Evolutionary conservation across 306 rosid genomes (phyloP), one percentile per base, ranked within the genome.

Genomic region (Hippophae tibetana): DNA sequence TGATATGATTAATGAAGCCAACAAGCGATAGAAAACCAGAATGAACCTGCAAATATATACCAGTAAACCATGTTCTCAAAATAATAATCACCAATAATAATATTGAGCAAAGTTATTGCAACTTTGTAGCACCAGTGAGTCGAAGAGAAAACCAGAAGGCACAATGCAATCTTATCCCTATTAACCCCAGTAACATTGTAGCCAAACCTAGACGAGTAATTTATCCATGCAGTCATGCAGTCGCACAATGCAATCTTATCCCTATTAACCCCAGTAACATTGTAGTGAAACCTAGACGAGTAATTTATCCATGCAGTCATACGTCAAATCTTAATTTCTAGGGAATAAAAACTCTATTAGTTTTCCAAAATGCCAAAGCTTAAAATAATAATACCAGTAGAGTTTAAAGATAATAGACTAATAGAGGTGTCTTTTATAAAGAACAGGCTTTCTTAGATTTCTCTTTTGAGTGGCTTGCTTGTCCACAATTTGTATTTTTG

Each of bases 11-110:
- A 61, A 72, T 72, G 68, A 76, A 44, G 57, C 98, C 98, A 68
- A 87, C 77, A 56, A 56, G 85, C 62, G 95, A 81, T 26, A 87
- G 98, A 74, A 92, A 89, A 72, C 89, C 79, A 52, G 77, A 62
- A 70, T 79, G 81, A 61, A 85, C 86, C 98, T 87, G 84, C 77
- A 57, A 48, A 69, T 31, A 31, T 31, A 31, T 57, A 67, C 66
- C 76, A 52, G 43, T 60, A 55, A 63, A 63, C 62, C 60, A 62
- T 65, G 68, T 48, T 66, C 49, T 57, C 51, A 64, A 64, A 38
- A 56, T 61, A 51, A 48, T 47, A 68, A 66, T 42, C 38, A 14
- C 23, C n/a, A 60, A n/a, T 23, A 61, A 25, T 42, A 26, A 69
- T 51, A 51, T 43, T 47, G 13, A 51, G 51, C 3, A 59, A 47